These are phyloP conservation scores for Venturia asperata DNA, from an alignment of 2,329 filamentous ascomycete genomes.

Conservation along the genomic window DNA sequence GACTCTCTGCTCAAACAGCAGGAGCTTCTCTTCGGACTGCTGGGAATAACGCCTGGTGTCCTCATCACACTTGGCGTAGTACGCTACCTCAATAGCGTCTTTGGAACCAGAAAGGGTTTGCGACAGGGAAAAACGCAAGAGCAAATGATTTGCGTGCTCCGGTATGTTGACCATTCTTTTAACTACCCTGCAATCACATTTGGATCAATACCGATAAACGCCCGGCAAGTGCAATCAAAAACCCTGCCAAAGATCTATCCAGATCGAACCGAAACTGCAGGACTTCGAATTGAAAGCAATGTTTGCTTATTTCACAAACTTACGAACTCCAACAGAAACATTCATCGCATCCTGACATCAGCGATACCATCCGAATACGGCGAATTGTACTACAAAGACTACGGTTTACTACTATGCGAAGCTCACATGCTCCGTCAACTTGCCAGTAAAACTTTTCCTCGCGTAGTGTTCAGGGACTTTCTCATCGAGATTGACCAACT, in stretches of 20 bases:
- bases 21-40: conserved; percentile 93
- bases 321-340: conserved; percentile 48
- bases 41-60: conserved; percentile 88
- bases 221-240: background rate
- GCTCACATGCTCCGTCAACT: conserved; percentile 72
- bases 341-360: conserved; percentile 59
- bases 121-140: conserved; percentile 58
- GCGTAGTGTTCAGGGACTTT: conserved; percentile 74
- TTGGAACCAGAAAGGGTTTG: conserved; percentile 65
- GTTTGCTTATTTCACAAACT: conserved; percentile 6
- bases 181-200: background rate
- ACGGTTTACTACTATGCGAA: conserved; percentile 83
- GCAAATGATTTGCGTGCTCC: conserved; percentile 67
- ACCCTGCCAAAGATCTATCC: background rate
- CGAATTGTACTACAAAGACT: conserved; percentile 82
- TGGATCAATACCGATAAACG: background rate
- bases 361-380: conserved; percentile 59
- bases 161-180: conserved; percentile 38
- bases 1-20: conserved; percentile 92
- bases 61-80: conserved; percentile 70
- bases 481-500: conserved; percentile 81
- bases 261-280: background rate
- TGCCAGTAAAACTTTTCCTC: conserved; percentile 61
- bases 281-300: background rate
- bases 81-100: conserved; percentile 61